Conservation (phyloP, 2,329 filamentous ascomycete species). For the Aureobasidium leucospermi region DNA sequence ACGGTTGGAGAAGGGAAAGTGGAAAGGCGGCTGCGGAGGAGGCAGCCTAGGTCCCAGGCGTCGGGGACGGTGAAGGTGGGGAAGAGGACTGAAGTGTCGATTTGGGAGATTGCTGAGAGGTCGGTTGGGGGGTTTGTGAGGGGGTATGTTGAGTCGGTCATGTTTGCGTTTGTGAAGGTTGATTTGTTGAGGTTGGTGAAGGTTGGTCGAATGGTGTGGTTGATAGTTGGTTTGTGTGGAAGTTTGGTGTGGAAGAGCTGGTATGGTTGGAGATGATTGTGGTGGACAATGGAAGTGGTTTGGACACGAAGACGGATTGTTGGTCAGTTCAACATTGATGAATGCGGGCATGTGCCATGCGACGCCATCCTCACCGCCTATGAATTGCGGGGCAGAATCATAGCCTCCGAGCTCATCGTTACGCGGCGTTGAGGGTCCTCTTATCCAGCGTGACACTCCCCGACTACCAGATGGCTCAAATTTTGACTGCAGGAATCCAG, state of each 20-base stretch:
- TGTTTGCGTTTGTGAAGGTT: neutral
- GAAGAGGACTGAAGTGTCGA: constrained; percentile 39
- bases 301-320: neutral
- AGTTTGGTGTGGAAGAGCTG: neutral
- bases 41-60: constrained; percentile 58
- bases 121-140: constrained; percentile 17
- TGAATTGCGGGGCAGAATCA: constrained; percentile 5
- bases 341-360: neutral
- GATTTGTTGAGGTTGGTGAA: neutral
- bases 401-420: neutral
- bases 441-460: neutral
- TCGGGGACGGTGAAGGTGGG: constrained; percentile 55
- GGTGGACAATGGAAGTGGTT: neutral
- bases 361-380: neutral
- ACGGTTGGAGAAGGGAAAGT: constrained; percentile 49
- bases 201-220: neutral
- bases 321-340: neutral
- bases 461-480: no score
- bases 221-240: no score
- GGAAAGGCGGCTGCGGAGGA: constrained; percentile 56
- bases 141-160: neutral
- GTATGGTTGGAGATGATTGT: neutral
- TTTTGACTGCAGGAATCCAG: no score
- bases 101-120: constrained; percentile 16
- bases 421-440: neutral